Base-by-base conservation (phyloP, 1,284 basidiomycete species). In the Austropuccinia psidii region DNA sequence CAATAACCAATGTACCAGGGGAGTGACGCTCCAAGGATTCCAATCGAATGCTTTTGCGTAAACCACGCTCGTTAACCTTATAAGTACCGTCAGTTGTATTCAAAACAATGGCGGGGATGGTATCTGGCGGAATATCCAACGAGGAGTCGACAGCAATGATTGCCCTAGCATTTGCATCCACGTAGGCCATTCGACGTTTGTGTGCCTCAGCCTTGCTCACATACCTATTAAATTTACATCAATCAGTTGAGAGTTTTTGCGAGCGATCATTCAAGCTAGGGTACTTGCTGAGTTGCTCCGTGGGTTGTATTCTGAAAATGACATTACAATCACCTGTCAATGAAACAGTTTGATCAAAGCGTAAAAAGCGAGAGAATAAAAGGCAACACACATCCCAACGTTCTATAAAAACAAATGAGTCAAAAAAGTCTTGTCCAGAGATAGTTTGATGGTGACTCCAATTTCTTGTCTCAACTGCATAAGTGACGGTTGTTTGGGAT, bases 11-110 rank as follows among this genome's bases (percentile, higher is more conserved):
- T 7, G 65, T 54, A 2, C 65, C 65, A 27, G 65, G 9, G 31
- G 39, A 47, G 19, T 54, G 45, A 4, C 50, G 50, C 19, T 67
- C 50, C 2, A 67, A 37, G 0, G 65, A 67, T 55, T 67, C 65
- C 31, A 67, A 55, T 67, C 65, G 65, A 31, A 67, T 37, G n/a
- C 65, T 67, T 33, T 27, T 67, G 15, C 65, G 50, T 4, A 67
- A 41, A 13, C 45, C 65, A 24, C 37, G 43, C n/a, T 45, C 49
- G 33, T 67, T 67, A 37, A 35, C 52, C 33, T 55, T 52, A 37
- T 41, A 67, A 45, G 17, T 33, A 21, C 65, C 65, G 29, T 49
- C 52, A 31, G 50, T 43, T 7, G 65, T 67, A 24, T 67, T 67
- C 9, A 54, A 50, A 33, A 55, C 27, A 8, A 67, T 50, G 21